Percentiles rank a stretch among this genome's conserved stretches.
Conservation (phyloP, 306 rosid species). For the Medicago arabica region DNA sequence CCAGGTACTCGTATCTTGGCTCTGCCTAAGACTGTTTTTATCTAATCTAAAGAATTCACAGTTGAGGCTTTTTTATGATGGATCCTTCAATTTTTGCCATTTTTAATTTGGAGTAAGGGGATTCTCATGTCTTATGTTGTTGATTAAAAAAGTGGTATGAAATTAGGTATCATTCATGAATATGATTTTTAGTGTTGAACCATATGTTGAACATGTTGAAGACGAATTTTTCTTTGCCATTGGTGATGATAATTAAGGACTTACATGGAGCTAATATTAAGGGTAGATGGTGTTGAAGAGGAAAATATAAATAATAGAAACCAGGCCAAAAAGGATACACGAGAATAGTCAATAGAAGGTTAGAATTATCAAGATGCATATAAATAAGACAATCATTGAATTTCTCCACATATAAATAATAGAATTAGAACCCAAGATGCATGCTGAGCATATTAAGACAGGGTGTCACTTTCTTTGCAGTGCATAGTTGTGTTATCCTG, state of each 20-base stretch:
- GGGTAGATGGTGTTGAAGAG: slow-evolving; percentile 9
- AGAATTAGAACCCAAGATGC: neutral
- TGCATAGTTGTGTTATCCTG: slow-evolving; percentile 21
- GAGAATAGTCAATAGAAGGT: neutral
- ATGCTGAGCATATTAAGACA: slow-evolving; percentile 17
- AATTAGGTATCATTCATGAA: neutral
- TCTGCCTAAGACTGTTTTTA: slow-evolving; percentile 22
- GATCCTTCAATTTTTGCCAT: slow-evolving; percentile 13
- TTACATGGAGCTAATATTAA: slow-evolving; percentile 2
- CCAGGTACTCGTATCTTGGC: slow-evolving; percentile 63
- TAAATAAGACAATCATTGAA: too few relatives aligned
- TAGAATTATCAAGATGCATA: neutral
- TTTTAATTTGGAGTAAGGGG: neutral
- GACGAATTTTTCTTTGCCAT: slow-evolving; percentile 13
- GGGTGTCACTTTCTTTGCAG: slow-evolving; percentile 15
- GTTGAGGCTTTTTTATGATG: neutral
- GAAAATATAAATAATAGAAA: slow-evolving; percentile 8
- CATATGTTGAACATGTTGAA: slow-evolving; percentile 15
- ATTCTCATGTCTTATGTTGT: neutral
- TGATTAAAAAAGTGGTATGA: slow-evolving; percentile 4
- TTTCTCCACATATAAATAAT: too few relatives aligned
- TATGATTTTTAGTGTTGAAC: slow-evolving; percentile 2
- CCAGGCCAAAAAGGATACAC: slow-evolving; percentile 5
- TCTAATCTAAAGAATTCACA: slow-evolving; percentile 5
- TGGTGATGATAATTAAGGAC: slow-evolving; percentile 12